These are phyloP conservation scores for Hericium rajendrae DNA, from an alignment of 768 basidiomycete species.

Conservation along the genomic window DNA sequence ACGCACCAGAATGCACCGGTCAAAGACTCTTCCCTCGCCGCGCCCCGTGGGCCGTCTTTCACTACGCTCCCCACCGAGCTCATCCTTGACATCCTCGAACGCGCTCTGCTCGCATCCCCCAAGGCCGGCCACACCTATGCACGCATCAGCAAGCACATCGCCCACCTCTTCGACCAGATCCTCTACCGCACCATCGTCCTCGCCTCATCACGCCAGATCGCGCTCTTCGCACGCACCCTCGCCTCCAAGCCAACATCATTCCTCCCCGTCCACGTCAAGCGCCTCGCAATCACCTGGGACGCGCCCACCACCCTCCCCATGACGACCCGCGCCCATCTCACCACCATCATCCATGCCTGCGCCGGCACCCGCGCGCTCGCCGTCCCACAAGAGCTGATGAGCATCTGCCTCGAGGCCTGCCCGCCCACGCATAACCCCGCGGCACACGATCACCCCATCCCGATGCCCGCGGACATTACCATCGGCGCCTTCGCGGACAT, in stretches of 20 bases:
- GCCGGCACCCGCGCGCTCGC: constrained; percentile 24
- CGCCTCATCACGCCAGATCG: constrained; percentile 19
- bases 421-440: not conserved
- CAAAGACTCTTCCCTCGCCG: not conserved
- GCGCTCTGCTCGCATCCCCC: constrained; percentile 16
- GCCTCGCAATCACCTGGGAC: constrained; percentile 24
- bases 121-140: constrained; percentile 18
- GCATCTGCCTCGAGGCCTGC: not conserved
- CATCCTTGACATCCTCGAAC: constrained; percentile 27
- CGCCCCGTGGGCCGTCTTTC: not conserved
- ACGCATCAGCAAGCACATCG: constrained; percentile 19
- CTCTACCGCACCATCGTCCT: constrained; percentile 32
- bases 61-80: constrained; percentile 29
- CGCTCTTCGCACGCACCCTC: constrained; percentile 29
- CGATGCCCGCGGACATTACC: constrained; percentile 5
- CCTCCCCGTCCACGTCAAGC: constrained; percentile 26
- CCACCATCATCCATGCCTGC: constrained; percentile 25
- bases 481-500: constrained; percentile 7
- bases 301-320: not conserved
- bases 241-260: constrained; percentile 20
- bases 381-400: constrained; percentile 14
- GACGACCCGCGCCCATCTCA: constrained; percentile 13
- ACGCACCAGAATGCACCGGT: not conserved
- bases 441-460: not conserved
- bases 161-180: constrained; percentile 24